Conservation (phyloP, 2,329 filamentous ascomycete genomes). For the Claviceps sorghi region DNA sequence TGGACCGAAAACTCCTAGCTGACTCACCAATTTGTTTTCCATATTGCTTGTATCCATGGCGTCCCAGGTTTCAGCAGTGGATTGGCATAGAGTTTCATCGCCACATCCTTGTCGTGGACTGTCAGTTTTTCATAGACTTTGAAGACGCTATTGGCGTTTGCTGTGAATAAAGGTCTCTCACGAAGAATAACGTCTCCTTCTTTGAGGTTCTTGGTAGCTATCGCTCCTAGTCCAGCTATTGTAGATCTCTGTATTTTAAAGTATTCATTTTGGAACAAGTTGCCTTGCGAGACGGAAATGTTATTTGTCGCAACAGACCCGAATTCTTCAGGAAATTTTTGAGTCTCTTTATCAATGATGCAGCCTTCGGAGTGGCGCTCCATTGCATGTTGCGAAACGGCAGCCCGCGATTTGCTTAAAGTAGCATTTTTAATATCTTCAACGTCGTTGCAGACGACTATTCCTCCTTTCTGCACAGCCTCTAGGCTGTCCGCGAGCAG, state of each 20-base stretch:
- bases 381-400: no score
- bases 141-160: constrained; percentile 15
- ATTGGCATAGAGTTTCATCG: constrained; percentile 24
- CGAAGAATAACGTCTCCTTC: constrained; percentile 26
- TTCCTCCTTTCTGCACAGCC: background rate
- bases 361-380: background rate
- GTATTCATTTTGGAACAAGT: constrained; percentile 21
- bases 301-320: background rate
- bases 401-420: background rate
- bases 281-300: no score
- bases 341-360: background rate
- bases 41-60: constrained; percentile 22
- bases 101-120: constrained; percentile 16
- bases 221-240: constrained; percentile 23
- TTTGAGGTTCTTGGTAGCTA: constrained; percentile 26
- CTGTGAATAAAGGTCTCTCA: constrained; percentile 29
- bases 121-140: constrained; percentile 22
- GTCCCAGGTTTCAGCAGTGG: constrained; percentile 14
- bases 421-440: no score
- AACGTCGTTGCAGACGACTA: background rate
- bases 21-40: constrained; percentile 32
- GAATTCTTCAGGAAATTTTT: background rate
- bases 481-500: background rate
- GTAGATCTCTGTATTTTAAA: constrained; percentile 26
- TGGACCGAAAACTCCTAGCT: background rate